Evolutionary conservation across 2,329 filamentous ascomycete genomes (phyloP).

Genomic region (Botrytis byssoidea): DNA sequence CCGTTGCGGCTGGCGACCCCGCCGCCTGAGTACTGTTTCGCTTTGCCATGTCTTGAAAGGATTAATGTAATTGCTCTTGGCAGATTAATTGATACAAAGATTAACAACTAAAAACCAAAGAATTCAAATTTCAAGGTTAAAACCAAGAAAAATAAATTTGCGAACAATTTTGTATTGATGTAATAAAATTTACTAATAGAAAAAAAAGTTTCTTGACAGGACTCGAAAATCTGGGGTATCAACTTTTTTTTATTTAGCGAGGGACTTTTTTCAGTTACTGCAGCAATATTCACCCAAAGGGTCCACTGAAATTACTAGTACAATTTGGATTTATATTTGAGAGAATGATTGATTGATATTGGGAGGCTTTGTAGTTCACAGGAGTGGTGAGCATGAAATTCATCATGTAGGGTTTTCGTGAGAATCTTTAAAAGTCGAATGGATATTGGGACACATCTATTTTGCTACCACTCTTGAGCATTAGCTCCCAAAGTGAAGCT

Average conservation of each 20-base stretch:
- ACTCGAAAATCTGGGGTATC: conserved; percentile 9
- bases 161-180: background rate
- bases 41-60: background rate
- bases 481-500: conserved; percentile 32
- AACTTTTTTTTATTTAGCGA: conserved; percentile 24
- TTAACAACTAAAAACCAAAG: background rate
- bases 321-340: background rate
- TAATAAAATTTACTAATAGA: background rate
- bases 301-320: conserved; percentile 4
- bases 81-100: background rate
- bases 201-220: background rate
- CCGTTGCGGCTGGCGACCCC: background rate
- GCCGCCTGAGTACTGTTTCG: background rate
- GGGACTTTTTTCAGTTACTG: conserved; percentile 25
- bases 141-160: background rate
- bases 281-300: conserved; percentile 4
- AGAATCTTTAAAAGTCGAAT: conserved; percentile 6
- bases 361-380: background rate
- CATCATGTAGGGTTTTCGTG: background rate
- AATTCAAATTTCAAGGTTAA: background rate
- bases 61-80: background rate
- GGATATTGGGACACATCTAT: conserved; percentile 39
- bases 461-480: conserved; percentile 25
- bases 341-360: background rate
- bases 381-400: background rate